Percentiles rank a stretch among this genome's conserved stretches.
Conservation (phyloP, 1,139 yeast species). For the Protomyces pachydermus region DNA sequence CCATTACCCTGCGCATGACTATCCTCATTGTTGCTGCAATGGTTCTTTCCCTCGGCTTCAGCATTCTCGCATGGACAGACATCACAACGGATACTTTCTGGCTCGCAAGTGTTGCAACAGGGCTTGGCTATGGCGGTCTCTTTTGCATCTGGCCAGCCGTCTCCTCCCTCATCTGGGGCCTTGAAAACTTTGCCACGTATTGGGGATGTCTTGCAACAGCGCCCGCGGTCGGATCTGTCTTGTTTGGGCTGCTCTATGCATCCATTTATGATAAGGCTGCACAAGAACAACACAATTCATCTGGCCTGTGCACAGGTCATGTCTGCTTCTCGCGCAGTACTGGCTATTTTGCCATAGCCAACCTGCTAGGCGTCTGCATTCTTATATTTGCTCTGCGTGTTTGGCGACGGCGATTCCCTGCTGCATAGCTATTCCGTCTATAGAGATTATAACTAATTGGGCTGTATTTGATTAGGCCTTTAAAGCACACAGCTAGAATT, state of each 20-base stretch:
- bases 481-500: too few species aligned
- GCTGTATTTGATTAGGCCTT: too few species aligned
- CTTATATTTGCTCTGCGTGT: conserved; percentile 4
- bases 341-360: conserved; percentile 3
- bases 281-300: not conserved
- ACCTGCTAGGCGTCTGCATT: conserved; percentile 14
- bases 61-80: conserved; percentile 41
- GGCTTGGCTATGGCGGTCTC: conserved; percentile 73
- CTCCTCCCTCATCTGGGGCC: conserved; percentile 81
- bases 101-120: conserved; percentile 53
- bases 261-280: conserved; percentile 48
- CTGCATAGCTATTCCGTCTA: not conserved
- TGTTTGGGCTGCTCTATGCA: conserved; percentile 71
- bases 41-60: conserved; percentile 42
- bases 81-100: conserved; percentile 35
- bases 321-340: conserved; percentile 9
- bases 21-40: conserved; percentile 46
- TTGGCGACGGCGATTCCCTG: conserved; percentile 21
- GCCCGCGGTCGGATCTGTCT: conserved; percentile 78
- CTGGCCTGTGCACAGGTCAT: conserved; percentile 7
- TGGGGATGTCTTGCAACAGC: conserved; percentile 92
- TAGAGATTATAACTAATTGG: too few species aligned
- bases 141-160: conserved; percentile 83
- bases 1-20: conserved; percentile 37
- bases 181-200: conserved; percentile 81